These are phyloP conservation scores for Nemania sp. DNA, from an alignment of 2,329 filamentous ascomycete species.

Conservation along the genomic window DNA sequence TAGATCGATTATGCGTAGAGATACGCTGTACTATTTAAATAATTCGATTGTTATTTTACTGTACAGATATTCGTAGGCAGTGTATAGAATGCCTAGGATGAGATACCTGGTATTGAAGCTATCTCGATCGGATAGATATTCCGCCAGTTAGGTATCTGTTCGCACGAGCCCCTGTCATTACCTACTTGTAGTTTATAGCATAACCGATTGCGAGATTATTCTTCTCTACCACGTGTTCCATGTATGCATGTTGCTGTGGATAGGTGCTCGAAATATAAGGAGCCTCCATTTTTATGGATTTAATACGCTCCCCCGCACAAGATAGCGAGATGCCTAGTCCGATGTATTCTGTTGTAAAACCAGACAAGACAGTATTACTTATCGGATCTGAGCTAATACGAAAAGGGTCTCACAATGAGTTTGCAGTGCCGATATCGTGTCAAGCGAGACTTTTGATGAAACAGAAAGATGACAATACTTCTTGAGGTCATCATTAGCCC, in stretches of 20 bases:
- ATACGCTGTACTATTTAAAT: not conserved
- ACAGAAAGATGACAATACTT: not conserved
- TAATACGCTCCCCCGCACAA: not conserved
- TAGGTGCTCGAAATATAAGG: not conserved
- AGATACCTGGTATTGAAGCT: too few species aligned
- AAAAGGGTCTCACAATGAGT: too few species aligned
- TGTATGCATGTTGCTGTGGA: not conserved
- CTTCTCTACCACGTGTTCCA: not conserved
- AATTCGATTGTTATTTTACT: not conserved
- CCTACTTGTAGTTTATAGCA: too few species aligned
- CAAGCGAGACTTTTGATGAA: too few species aligned
- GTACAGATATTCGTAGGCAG: not conserved
- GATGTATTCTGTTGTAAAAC: not conserved
- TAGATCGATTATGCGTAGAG: not conserved
- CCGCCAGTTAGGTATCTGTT: not conserved
- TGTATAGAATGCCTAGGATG: too few species aligned
- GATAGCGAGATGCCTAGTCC: too few species aligned
- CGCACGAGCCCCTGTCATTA: too few species aligned
- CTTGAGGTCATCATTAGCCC: not conserved
- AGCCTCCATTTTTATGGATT: not conserved
- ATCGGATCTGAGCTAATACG: too few species aligned
- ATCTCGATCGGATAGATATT: not conserved
- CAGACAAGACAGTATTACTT: too few species aligned
- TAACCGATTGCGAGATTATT: not conserved
- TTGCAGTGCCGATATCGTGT: too few species aligned